These are phyloP conservation scores for Fusarium sambucinum DNA, from an alignment of 2,329 filamentous ascomycete genomes.

Conservation along the genomic window DNA sequence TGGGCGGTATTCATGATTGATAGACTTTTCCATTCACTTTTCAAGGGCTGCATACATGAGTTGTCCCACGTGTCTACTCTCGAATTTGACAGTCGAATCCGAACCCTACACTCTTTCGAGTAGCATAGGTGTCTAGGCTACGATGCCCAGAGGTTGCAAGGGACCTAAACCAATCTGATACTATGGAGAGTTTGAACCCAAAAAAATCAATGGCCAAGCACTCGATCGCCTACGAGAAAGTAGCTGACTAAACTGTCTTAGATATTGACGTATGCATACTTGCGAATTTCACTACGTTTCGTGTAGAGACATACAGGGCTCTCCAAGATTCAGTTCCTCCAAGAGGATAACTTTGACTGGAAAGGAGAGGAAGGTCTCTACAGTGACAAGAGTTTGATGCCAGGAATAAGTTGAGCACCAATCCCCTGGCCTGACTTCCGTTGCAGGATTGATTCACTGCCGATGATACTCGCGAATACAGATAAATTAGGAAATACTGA, in stretches of 20 bases:
- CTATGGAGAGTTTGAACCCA: not conserved
- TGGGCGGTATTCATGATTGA: constrained; percentile 26
- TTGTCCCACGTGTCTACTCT: not conserved
- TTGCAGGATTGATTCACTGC: not conserved
- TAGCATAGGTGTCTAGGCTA: too few relatives aligned
- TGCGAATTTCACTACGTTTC: constrained; percentile 19
- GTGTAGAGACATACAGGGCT: constrained; percentile 25
- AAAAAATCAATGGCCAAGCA: not conserved
- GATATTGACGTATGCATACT: not conserved
- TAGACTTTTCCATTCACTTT: constrained; percentile 6
- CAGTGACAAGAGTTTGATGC: not conserved
- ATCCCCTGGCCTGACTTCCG: not conserved
- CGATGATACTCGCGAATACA: not conserved
- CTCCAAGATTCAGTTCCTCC: constrained; percentile 3
- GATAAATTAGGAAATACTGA: not conserved
- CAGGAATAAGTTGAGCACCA: not conserved
- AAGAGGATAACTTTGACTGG: not conserved
- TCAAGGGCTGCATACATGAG: not conserved
- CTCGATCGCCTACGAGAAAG: constrained; percentile 2
- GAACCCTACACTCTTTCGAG: not conserved
- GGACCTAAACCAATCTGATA: not conserved
- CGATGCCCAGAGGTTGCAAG: not conserved
- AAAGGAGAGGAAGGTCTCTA: constrained; percentile 1
- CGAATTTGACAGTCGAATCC: not conserved
- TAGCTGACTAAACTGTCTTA: constrained; percentile 14